Evolutionary conservation across 345 rosid genomes (phyloP).

Genomic region (Physaria fendleri): DNA sequence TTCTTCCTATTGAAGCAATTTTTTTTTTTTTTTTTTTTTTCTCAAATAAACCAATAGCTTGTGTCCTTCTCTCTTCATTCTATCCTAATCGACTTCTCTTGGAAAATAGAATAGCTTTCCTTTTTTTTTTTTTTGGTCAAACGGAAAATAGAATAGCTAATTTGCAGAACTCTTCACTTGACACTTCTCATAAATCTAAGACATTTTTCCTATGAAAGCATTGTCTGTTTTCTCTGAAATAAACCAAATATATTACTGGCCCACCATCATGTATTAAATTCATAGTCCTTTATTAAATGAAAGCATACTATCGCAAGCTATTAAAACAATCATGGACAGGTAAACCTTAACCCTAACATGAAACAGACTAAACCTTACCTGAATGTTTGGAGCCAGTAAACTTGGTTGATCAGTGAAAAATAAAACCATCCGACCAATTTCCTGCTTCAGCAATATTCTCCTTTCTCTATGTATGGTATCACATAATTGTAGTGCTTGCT

Average conservation of each 20-base stretch:
- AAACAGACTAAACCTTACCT: constrained; percentile 38
- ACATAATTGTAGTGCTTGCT: constrained; percentile 77
- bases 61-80: constrained; percentile 5
- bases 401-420: constrained; percentile 99
- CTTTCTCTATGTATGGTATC: constrained; percentile 84
- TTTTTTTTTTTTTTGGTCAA: too few species aligned
- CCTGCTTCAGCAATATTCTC: constrained; percentile 89
- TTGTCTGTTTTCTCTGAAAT: not conserved
- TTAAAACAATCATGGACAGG: not conserved
- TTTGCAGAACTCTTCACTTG: not conserved
- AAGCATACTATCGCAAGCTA: not conserved
- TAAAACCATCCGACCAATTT: constrained; percentile 96
- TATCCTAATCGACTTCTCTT: constrained; percentile 2
- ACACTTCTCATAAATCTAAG: not conserved
- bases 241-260: not conserved
- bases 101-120: not conserved
- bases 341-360: not conserved
- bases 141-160: not conserved
- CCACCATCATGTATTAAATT: not conserved
- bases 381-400: constrained; percentile 96
- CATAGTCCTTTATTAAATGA: not conserved
- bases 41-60: constrained; percentile 5
- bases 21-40: not conserved
- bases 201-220: not conserved
- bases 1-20: not conserved